Conservation (phyloP, 176 grass and related monocot species). For the Guadua angustifolia region DNA sequence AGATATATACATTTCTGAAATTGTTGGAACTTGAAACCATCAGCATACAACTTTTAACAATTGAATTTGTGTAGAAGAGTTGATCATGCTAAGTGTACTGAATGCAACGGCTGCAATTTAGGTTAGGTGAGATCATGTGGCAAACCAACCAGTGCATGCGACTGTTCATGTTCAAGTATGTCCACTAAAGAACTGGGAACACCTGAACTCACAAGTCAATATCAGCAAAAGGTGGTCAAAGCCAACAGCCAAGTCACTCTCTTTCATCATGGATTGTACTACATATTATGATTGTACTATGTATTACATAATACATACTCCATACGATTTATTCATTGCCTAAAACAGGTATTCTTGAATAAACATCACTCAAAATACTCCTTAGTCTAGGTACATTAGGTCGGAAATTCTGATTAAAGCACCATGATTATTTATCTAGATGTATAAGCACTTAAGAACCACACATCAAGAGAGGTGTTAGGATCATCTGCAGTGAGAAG, state of each 20-base stretch:
- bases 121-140: conserved; percentile 13
- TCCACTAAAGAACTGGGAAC: background rate
- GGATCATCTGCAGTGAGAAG: background rate
- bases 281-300: background rate
- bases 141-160: conserved; percentile 19
- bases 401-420: background rate
- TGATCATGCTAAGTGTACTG: background rate
- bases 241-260: background rate
- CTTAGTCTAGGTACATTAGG: background rate
- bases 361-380: conserved; percentile 1
- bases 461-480: background rate
- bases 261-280: conserved; percentile 7
- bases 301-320: background rate
- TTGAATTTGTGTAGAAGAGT: too few relatives aligned
- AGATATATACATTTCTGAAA: background rate
- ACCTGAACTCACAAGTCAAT: conserved; percentile 13
- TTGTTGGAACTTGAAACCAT: background rate
- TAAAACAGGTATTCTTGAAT: conserved; percentile 1
- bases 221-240: background rate
- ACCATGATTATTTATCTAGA: background rate
- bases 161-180: conserved; percentile 12
- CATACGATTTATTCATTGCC: background rate
- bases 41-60: background rate
- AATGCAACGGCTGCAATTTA: background rate
- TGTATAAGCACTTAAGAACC: background rate